phyloP scores from a whole-genome alignment of 2,329 filamentous ascomycete genomes.

The Phialocephala subalpina region DNA sequence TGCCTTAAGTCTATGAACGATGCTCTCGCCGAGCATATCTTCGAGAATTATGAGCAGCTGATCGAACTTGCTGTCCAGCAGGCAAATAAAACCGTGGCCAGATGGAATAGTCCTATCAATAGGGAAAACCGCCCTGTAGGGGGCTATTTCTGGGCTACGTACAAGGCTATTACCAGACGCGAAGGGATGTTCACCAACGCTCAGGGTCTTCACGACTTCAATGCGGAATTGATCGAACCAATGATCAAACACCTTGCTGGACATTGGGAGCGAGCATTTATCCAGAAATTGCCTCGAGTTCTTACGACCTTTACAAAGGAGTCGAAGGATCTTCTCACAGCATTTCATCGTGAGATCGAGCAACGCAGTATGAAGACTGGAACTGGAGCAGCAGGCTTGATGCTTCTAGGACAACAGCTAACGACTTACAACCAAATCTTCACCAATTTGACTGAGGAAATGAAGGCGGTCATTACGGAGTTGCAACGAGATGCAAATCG shows the following conservation, averaged over 20 bases:
- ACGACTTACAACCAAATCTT: conserved; percentile 51
- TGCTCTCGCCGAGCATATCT: conserved; percentile 54
- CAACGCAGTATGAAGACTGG: conserved; percentile 48
- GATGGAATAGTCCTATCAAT: conserved; percentile 50
- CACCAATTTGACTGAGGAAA: conserved; percentile 43
- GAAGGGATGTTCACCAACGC: conserved; percentile 53
- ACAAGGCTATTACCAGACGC: conserved; percentile 62
- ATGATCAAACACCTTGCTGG: conserved; percentile 35
- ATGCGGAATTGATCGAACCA: conserved; percentile 44
- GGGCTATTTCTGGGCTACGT: conserved; percentile 59
- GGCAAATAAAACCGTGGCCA: conserved; percentile 45
- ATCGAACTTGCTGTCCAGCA: conserved; percentile 49
- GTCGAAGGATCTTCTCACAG: conserved; percentile 44
- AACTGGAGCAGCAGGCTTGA: conserved; percentile 47
- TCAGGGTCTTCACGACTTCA: conserved; percentile 51
- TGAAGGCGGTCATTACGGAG: conserved; percentile 50
- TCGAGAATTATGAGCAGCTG: conserved; percentile 51
- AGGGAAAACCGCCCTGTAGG: conserved; percentile 48
- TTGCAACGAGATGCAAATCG: conserved; percentile 61
- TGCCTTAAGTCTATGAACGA: conserved; percentile 50
- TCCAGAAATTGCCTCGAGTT: conserved; percentile 50
- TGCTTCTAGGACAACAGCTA: conserved; percentile 45
- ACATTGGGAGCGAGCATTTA: conserved; percentile 46
- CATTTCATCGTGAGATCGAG: conserved; percentile 53
- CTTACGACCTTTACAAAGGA: conserved; percentile 47